These are phyloP conservation scores for Tolypocladium amazonense DNA, from an alignment of 2,329 filamentous ascomycete species.

Conservation along the genomic window DNA sequence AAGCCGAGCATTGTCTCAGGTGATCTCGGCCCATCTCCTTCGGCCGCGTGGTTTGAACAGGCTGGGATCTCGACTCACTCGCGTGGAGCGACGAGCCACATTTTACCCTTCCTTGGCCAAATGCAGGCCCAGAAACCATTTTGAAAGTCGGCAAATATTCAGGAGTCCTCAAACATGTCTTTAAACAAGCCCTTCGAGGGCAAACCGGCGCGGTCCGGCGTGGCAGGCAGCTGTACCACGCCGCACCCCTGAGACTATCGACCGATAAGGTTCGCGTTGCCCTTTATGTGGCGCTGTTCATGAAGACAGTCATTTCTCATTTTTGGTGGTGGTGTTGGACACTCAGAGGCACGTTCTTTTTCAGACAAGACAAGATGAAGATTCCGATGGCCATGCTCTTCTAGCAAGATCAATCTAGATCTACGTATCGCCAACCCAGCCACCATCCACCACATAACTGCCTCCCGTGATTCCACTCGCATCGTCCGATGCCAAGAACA, in stretches of 20 bases:
- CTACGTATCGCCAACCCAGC: conserved; percentile 11
- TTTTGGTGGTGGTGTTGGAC: neutral
- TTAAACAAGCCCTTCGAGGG: neutral
- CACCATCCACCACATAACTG: conserved; percentile 24
- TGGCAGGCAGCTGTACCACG: neutral
- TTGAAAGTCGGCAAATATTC: neutral
- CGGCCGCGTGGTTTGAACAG: neutral
- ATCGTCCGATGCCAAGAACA: conserved; percentile 35
- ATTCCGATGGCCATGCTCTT: neutral
- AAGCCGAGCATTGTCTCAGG: neutral
- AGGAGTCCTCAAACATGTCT: neutral
- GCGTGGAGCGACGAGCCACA: neutral
- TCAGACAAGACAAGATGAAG: neutral
- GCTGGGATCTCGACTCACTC: too few relatives aligned
- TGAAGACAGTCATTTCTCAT: neutral
- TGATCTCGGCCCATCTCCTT: neutral
- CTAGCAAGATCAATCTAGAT: accelerated
- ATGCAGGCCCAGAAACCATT: neutral
- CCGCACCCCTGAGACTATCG: neutral
- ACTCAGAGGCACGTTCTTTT: too few relatives aligned
- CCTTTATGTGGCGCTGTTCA: neutral
- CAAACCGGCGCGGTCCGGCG: neutral
- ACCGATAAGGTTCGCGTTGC: neutral
- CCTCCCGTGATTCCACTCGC: conserved; percentile 33
- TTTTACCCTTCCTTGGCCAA: neutral